A percentile compares a stretch with the other conserved stretches of the same genome.
Evolutionary conservation across 345 rosid genomes (phyloP).

Genomic region (Gossypium stocksii): DNA sequence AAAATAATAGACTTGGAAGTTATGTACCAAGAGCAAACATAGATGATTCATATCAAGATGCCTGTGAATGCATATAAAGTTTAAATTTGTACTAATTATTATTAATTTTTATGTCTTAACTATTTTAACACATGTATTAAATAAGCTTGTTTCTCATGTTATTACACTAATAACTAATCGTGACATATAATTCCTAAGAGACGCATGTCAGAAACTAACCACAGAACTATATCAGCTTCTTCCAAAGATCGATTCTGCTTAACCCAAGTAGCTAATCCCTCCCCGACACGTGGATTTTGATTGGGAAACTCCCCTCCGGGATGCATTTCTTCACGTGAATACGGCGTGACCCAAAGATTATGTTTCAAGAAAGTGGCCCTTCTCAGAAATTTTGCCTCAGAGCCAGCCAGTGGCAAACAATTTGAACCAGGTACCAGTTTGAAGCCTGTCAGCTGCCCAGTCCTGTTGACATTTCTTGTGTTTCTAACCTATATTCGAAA

Average conservation of each 20-base stretch:
- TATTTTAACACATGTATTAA: no score
- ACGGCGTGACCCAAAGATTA: slow-evolving; percentile 71
- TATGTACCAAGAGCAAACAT: background rate
- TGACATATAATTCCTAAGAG: background rate
- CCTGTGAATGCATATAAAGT: background rate
- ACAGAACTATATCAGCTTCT: slow-evolving; percentile 65
- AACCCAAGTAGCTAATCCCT: slow-evolving; percentile 74
- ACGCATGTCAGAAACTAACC: slow-evolving; percentile 34
- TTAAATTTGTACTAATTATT: background rate
- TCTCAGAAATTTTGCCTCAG: slow-evolving; percentile 61
- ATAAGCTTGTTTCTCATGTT: no score
- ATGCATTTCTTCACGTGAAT: slow-evolving; percentile 49
- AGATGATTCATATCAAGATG: background rate
- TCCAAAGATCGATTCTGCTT: slow-evolving; percentile 61
- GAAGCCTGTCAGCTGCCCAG: slow-evolving; percentile 68
- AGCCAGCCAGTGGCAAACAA: slow-evolving; percentile 67
- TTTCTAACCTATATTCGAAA: slow-evolving; percentile 46
- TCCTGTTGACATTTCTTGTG: slow-evolving; percentile 68
- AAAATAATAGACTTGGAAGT: background rate
- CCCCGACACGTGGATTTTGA: slow-evolving; percentile 71
- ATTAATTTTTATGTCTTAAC: no score
- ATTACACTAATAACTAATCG: no score
- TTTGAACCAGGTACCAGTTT: slow-evolving; percentile 70
- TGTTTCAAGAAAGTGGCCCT: slow-evolving; percentile 71
- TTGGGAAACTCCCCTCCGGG: slow-evolving; percentile 83